Base-by-base conservation (phyloP, 768 basidiomycete genomes). In the Trametes cingulata region DNA sequence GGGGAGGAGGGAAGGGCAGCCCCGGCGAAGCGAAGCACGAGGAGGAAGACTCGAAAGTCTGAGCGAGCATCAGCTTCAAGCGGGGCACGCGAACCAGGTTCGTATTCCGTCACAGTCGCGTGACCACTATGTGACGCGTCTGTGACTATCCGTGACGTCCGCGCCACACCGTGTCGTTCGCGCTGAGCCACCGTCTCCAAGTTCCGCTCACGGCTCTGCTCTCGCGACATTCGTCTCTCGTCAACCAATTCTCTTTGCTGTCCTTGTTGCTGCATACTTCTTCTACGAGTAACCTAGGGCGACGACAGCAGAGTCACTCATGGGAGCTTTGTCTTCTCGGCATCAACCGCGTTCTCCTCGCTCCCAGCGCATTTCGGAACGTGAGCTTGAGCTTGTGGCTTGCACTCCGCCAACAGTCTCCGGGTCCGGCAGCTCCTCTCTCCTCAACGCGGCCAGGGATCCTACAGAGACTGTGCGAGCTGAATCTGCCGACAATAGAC, bases 91-190 rank as follows among this genome's bases (percentile, higher is more conserved):
- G 20, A 37, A 52, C 37, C 57, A 56, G 19, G 62, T 65, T 60
- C 49, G 50, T 52, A 41, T 59, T 56, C 54, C 6, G 63, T 64
- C 58, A 64, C 63, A 20, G 8, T 14, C 62, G 47, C 52, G 56
- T 59, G 57, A 61, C 54, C 6, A 6, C 22, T 19, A 8, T 36
- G 61, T 58, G 56, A 62, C n/a, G n/a, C n/a, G n/a, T n/a, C n/a
- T n/a, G n/a, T n/a, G n/a, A n/a, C n/a, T n/a, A n/a, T n/a, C n/a
- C n/a, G n/a, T n/a, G n/a, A n/a, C 56, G 36, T 19, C 17, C 47
- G 54, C 56, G 45, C n/a, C 19, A 27, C 10, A 1, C 17, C 37
- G 27, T 24, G 8, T 35, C 48, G 24, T 17, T 25, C 24, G 22
- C 25, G 22, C 29, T 33, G 29, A 33, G 19, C 46, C 24, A 47